Evolutionary conservation across 1,284 basidiomycete genomes (phyloP), one percentile per base, ranked within the genome.

Genomic region (Schizophyllum amplum): DNA sequence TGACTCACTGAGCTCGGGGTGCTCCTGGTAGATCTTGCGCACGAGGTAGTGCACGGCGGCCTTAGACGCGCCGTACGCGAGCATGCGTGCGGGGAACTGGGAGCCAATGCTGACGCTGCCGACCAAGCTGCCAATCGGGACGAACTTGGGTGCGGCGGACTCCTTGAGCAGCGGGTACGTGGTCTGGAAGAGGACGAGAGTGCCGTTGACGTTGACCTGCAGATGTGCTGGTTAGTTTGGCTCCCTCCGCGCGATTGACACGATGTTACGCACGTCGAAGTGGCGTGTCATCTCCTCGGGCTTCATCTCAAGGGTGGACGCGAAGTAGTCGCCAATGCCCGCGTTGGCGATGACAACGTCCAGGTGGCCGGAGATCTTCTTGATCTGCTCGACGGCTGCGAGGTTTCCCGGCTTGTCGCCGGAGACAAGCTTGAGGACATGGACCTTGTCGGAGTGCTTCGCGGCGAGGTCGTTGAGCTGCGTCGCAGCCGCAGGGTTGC

Each of bases 21-120:
- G 13, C 54, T 55, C 54, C n/a, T 26, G 17, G 26, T 55, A 22
- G 47, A 55, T 25, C 17, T n/a, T 23, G 20, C 27, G 7, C 47
- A 49, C 21, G 47, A 55, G 26, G 24, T 24, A 55, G 24, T 55
- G 47, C 17, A 48, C 47, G 24, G 54, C 54, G 21, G 54, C 54
- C 48, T 55, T 55, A 22, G 47, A 55, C 20, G 54, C 23, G 26
- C 54, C 48, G 54, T 55, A 55, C n/a, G 52, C n/a, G 13, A 47
- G n/a, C n/a, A 24, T 21, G 26, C 26, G n/a, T n/a, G 26, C 25
- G 17, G 13, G 5, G 21, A 21, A 22, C 6, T 53, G 13, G 7
- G 11, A 47, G 42, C 53, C 53, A 9, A 52, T 52, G 22, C 24
- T 53, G 25, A 27, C 24, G 5, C 24, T 27, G 22, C 24, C n/a